A percentile compares a stretch with the other conserved stretches of the same genome.
Evolutionary conservation across 2,329 filamentous ascomycete species (phyloP).

Genomic region (Lecanoromycetidae sp.): DNA sequence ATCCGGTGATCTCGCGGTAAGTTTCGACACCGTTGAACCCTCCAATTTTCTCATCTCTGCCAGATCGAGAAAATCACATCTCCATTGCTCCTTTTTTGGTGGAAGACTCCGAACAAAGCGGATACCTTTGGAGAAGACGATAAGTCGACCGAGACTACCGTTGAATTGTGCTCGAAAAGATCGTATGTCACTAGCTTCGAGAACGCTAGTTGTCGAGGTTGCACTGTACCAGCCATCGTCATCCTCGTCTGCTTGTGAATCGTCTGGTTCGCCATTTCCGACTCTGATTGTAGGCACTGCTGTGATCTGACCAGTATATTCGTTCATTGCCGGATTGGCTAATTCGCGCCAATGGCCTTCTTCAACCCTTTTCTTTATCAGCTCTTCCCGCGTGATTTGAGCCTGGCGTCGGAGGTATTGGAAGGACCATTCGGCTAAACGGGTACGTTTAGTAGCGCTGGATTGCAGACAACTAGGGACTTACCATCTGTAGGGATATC

Average conservation of each 20-base stretch:
- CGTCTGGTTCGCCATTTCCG: constrained; percentile 1
- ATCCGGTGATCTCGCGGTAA: constrained; percentile 9
- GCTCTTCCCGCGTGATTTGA: constrained; percentile 20
- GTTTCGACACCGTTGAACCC: constrained; percentile 10
- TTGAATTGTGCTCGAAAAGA: constrained; percentile 21
- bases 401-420: constrained; percentile 23
- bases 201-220: constrained; percentile 17
- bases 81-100: constrained; percentile 20
- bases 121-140: constrained; percentile 21
- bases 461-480: neutral
- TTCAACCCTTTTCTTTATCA: constrained; percentile 20
- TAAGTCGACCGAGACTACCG: constrained; percentile 19
- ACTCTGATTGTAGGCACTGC: constrained; percentile 10
- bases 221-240: constrained; percentile 19
- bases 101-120: constrained; percentile 17
- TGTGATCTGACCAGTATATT: constrained; percentile 5
- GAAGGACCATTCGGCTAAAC: constrained; percentile 23
- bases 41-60: constrained; percentile 22
- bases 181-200: constrained; percentile 19
- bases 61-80: constrained; percentile 20
- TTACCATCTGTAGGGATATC: constrained; percentile 28
- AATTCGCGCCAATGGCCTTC: constrained; percentile 12
- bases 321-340: neutral
- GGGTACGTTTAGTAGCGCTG: neutral
- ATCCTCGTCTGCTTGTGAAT: constrained; percentile 5